phyloP scores from a whole-genome alignment of 2,329 filamentous ascomycete species.

The Botrytis cinerea region DNA sequence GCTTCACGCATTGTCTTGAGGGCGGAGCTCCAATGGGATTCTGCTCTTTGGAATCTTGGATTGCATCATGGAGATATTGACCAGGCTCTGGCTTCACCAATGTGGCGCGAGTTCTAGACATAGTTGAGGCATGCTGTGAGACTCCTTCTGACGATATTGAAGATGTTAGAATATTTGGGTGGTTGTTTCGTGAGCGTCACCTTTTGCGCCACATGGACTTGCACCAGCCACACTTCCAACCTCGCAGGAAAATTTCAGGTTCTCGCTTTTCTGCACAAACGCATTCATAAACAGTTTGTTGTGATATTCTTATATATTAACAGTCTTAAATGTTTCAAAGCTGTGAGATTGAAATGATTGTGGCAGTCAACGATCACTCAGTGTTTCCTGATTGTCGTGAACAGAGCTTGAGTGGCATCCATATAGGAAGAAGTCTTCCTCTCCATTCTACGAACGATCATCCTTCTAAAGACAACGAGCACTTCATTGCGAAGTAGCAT shows the following conservation, averaged over 20 bases:
- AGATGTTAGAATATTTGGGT: not conserved
- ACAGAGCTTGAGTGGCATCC: not conserved
- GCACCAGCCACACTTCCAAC: not conserved
- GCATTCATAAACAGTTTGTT: not conserved
- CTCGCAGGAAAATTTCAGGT: not conserved
- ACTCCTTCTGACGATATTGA: not conserved
- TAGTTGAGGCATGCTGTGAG: not conserved
- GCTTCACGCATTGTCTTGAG: not conserved
- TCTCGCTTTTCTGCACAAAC: not conserved
- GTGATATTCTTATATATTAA: not conserved
- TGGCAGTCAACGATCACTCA: not conserved
- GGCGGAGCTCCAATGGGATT: not conserved
- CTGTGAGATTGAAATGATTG: not conserved
- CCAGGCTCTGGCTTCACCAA: not conserved
- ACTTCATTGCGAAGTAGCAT: not conserved
- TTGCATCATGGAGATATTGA: not conserved
- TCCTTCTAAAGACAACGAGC: not conserved
- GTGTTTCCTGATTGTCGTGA: not conserved
- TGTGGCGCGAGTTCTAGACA: no score
- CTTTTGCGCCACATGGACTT: not conserved
- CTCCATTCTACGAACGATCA: not conserved
- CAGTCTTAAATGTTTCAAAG: not conserved
- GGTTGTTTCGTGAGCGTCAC: not conserved
- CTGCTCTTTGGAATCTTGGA: not conserved
- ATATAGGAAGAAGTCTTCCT: not conserved